Evolutionary conservation across 2,329 filamentous ascomycete species (phyloP).

Genomic region (Pyrenochaeta sp.): DNA sequence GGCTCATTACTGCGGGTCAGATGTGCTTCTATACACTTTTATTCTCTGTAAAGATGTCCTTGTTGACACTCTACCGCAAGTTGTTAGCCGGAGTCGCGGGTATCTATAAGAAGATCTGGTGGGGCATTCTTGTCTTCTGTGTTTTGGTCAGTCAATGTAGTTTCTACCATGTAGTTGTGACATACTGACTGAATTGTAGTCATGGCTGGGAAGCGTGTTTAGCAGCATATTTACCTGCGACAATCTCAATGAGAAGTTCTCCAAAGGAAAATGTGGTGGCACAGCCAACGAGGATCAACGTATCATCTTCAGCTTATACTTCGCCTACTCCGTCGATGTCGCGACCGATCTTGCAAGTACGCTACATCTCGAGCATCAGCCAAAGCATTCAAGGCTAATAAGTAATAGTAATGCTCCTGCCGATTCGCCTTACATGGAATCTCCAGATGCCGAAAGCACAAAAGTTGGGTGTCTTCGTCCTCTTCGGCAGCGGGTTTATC

Average conservation of each 20-base stretch:
- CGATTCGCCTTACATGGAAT: conserved; percentile 48
- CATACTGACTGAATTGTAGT: conserved; percentile 23
- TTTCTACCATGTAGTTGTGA: not conserved
- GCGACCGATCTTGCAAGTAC: conserved; percentile 45
- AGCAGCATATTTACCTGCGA: conserved; percentile 48
- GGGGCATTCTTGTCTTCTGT: conserved; percentile 42
- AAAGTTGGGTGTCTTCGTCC: conserved; percentile 42
- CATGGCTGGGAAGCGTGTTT: conserved; percentile 47
- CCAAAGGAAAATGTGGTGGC: conserved; percentile 32
- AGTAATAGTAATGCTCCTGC: conserved; percentile 46
- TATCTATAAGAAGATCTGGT: conserved; percentile 49
- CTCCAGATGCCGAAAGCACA: conserved; percentile 43
- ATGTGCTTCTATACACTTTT: conserved; percentile 33
- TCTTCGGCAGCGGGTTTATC: conserved; percentile 29
- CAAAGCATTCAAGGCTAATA: not conserved
- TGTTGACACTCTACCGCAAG: conserved; percentile 49
- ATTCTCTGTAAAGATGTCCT: conserved; percentile 15
- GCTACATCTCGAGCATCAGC: not conserved
- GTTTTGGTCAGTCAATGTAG: conserved; percentile 32
- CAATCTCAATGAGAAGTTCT: conserved; percentile 49
- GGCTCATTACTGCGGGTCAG: conserved; percentile 50
- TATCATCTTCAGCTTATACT: conserved; percentile 42
- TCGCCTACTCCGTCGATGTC: conserved; percentile 45
- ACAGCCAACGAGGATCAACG: conserved; percentile 18
- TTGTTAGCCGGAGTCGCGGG: conserved; percentile 31